Evolutionary conservation across 441 rosid genomes (phyloP).

Genomic region (Syzygium malaccense): DNA sequence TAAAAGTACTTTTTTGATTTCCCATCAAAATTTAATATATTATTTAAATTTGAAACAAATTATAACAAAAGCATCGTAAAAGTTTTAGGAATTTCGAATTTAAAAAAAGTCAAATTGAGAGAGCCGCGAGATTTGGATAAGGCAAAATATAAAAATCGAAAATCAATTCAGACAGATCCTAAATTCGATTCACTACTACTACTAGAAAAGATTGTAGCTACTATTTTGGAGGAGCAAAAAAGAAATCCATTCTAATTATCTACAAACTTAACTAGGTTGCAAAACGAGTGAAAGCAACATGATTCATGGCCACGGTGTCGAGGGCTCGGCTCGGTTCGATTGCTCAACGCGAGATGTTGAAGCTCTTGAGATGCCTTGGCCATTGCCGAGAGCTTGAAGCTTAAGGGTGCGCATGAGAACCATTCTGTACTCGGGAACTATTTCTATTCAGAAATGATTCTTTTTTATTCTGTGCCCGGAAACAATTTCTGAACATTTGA

Average conservation of each 20-base stretch:
- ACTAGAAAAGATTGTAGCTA: neutral
- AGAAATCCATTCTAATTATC: neutral
- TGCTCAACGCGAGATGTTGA: neutral
- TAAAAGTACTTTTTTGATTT: neutral
- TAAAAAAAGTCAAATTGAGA: neutral
- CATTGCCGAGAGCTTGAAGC: neutral
- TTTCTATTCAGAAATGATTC: too few species aligned
- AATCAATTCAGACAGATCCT: neutral
- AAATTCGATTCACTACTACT: neutral
- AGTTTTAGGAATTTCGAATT: neutral
- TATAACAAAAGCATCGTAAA: neutral
- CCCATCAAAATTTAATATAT: neutral
- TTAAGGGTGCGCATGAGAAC: too few species aligned
- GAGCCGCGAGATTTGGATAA: accelerated
- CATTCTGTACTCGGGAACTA: too few species aligned
- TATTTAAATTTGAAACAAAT: neutral
- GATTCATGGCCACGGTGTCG: neutral
- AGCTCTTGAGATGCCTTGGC: neutral
- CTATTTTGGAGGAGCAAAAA: neutral
- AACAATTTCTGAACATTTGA: too few species aligned
- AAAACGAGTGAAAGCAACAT: neutral
- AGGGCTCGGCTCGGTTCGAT: neutral
- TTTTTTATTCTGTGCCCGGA: too few species aligned
- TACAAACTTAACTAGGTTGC: neutral
- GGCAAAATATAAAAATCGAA: neutral